These are phyloP conservation scores for Fusarium falciforme DNA, from an alignment of 2,329 filamentous ascomycete species.

Conservation along the genomic window DNA sequence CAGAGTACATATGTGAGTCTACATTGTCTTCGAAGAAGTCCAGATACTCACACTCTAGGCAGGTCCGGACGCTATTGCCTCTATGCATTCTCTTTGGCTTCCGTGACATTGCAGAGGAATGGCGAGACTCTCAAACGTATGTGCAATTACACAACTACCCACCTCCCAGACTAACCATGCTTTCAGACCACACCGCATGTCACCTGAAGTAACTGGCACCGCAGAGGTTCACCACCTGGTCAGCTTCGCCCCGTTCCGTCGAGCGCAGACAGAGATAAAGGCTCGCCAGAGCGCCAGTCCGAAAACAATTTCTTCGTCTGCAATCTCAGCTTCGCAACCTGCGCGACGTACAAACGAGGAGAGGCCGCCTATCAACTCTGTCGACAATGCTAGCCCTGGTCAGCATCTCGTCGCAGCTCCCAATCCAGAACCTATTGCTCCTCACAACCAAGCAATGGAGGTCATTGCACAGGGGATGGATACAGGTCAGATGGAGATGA, in stretches of 20 bases:
- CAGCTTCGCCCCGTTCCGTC: not conserved
- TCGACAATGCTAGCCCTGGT: not conserved
- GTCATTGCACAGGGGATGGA: not conserved
- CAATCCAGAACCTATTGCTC: not conserved
- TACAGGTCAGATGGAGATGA: not conserved
- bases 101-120: not conserved
- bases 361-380: not conserved
- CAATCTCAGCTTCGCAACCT: not conserved
- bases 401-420: not conserved
- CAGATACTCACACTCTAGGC: not conserved
- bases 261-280: not conserved
- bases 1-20: not conserved
- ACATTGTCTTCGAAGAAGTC: not conserved
- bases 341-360: not conserved
- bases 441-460: not conserved
- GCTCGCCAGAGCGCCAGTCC: not conserved
- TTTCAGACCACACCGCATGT: not conserved
- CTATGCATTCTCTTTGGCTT: not conserved
- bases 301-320: not conserved
- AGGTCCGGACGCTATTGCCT: not conserved
- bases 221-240: not conserved
- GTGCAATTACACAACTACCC: too few species aligned
- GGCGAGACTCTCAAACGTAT: not conserved
- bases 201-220: not conserved
- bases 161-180: not conserved